Conservation (phyloP, 495 filamentous ascomycete species). For the Podospora bellae-mahoneyi region DNA sequence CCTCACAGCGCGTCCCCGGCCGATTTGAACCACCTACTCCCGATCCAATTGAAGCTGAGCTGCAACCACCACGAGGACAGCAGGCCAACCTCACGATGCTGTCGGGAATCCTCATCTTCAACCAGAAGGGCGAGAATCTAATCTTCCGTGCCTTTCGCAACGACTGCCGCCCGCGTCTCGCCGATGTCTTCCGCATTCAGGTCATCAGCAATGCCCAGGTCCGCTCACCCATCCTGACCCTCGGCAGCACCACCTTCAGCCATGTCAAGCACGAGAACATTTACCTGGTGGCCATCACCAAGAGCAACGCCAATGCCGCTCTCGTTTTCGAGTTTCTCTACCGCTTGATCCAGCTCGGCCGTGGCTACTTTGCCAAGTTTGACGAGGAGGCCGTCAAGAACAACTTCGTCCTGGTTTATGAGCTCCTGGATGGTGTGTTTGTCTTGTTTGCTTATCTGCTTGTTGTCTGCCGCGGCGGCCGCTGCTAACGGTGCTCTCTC, state of each 20-base stretch:
- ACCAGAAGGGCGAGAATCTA: constrained; percentile 99
- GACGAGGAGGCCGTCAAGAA: constrained; percentile 99
- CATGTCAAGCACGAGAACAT: constrained; percentile 99
- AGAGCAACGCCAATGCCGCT: constrained; percentile 99
- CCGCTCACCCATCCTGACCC: constrained; percentile 92
- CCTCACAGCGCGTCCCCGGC: background rate
- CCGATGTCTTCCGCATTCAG: constrained; percentile 99
- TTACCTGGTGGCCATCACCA: constrained; percentile 95
- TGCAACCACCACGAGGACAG: background rate
- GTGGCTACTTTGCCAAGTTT: constrained; percentile 97
- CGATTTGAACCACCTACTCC: background rate
- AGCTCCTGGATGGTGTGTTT: constrained; percentile 83
- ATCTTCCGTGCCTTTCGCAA: constrained; percentile 98
- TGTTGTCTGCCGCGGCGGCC: background rate
- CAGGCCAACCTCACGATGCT: constrained; percentile 65
- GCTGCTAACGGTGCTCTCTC: background rate
- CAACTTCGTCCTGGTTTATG: constrained; percentile 98
- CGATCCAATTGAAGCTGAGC: background rate
- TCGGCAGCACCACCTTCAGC: constrained; percentile 97
- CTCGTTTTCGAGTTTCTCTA: constrained; percentile 98
- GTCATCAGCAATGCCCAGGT: constrained; percentile 99
- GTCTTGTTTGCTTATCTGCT: background rate
- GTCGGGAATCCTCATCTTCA: constrained; percentile 95
- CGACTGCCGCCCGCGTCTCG: constrained; percentile 92
- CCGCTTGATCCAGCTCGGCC: constrained; percentile 82